These are phyloP conservation scores for Cutaneotrichosporon sp. DNA, from an alignment of 1,284 basidiomycete genomes.

Conservation along the genomic window DNA sequence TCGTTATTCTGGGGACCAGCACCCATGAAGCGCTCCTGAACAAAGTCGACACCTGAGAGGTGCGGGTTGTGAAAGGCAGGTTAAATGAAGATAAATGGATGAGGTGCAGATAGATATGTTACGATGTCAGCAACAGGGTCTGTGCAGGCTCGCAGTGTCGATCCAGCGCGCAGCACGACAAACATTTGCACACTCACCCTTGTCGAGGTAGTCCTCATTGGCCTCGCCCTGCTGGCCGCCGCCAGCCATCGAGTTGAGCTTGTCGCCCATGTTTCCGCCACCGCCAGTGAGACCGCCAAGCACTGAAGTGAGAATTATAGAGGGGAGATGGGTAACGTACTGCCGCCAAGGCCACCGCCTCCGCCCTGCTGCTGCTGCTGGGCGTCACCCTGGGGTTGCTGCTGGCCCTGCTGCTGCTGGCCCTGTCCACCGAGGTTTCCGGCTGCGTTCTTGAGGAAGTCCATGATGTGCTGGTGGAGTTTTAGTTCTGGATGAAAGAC, in stretches of 20 bases:
- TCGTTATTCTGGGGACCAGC: constrained; percentile 15
- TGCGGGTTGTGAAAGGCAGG: too few species aligned
- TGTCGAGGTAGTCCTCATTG: constrained; percentile 20
- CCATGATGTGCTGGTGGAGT: background rate
- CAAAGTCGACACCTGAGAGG: constrained; percentile 15
- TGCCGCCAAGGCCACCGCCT: constrained; percentile 8
- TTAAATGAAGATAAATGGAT: too few species aligned
- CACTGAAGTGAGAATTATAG: too few species aligned
- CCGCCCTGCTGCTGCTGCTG: constrained; percentile 7
- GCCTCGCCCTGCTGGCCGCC: constrained; percentile 17
- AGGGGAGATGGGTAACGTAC: background rate
- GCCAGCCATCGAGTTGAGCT: constrained; percentile 16
- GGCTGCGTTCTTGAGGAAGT: background rate
- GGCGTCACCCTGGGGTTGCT: background rate
- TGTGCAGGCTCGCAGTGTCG: too few species aligned
- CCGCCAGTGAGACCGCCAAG: constrained; percentile 3
- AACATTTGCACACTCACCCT: constrained; percentile 17
- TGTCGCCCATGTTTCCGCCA: constrained; percentile 10
- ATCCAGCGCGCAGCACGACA: too few species aligned
- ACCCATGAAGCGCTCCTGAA: constrained; percentile 14
- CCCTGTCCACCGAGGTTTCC: background rate
- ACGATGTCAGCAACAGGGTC: too few species aligned
- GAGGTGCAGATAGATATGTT: too few species aligned
- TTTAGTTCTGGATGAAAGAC: background rate
- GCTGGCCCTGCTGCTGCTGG: constrained; percentile 7